Base-by-base conservation (phyloP, 2,329 filamentous ascomycete genomes). In the Penicillium thymicola region DNA sequence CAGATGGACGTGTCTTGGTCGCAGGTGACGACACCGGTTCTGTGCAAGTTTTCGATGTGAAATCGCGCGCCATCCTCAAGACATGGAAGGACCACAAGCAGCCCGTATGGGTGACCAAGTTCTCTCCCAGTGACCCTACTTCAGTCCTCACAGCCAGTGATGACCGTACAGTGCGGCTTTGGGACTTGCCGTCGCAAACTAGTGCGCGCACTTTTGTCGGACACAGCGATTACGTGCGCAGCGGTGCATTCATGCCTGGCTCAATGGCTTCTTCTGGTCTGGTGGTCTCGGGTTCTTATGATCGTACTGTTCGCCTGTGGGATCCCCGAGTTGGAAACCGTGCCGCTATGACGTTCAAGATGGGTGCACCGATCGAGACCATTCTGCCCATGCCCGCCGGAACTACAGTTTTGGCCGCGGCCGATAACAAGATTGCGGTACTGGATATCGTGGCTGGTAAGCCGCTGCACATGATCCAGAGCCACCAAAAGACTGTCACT, bases 401-500 rank as follows among this genome's bases (percentile, higher is more conserved):
- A 46, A 96, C 92, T 5, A 92, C 90, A 4, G 80, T 99, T 25
- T 82, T 97, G 34, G 92, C 92, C 13, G 85, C 93, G 2, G 86
- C 92, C 18, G 92, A 90, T 56, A 95, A 90, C 69, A 85, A 89
- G 60, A 90, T 99, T 67, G 92, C 89, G 6, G 91, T 99, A 11
- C 82, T 99, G 59, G 94, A 99, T 72, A 83, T 99, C 43, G 89
- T 97, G 16, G 93, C 92, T 48, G 94, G 90, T 27, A 91, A 90
- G 69, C 92, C 93, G 5, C 79, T 96, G 56, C 88, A 92, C 65
- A 81, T 96, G 70, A 87, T 99, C 61, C 88, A 87, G 65, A 97
- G 95, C 72, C 94, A 99, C 75, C 94, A 99, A 72, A 99, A 97
- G 84, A 96, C 94, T 0, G 92, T 99, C 58, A 97, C 94, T 0